A percentile compares a stretch with the other conserved stretches of the same genome.
Conservation (phyloP, 208 protist species). For the Crithidia expoeki region DNA sequence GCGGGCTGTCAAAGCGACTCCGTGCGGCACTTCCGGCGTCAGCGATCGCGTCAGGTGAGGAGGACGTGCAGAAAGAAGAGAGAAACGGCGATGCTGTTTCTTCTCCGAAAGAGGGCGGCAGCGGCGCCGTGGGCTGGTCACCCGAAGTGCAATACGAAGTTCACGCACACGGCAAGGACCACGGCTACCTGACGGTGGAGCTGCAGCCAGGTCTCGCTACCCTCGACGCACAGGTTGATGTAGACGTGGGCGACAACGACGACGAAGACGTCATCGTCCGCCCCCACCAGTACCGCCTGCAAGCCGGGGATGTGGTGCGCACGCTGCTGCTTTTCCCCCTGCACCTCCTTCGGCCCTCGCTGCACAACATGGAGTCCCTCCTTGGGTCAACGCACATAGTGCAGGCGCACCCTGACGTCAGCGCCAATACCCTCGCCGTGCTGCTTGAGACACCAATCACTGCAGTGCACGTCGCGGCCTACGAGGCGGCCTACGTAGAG, state of each 20-base stretch:
- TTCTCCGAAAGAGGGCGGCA: background rate
- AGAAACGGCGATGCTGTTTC: background rate
- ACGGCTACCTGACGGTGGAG: conserved; percentile 45
- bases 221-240: conserved; percentile 15
- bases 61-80: background rate
- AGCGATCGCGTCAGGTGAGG: background rate
- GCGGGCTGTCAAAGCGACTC: conserved; percentile 29
- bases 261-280: background rate
- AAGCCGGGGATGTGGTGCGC: conserved; percentile 53
- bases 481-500: conserved; percentile 27
- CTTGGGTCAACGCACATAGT: conserved; percentile 45
- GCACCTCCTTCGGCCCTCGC: conserved; percentile 63
- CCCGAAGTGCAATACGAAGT: conserved; percentile 52
- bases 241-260: background rate
- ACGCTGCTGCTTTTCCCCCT: conserved; percentile 73
- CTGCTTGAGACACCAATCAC: conserved; percentile 57
- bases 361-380: conserved; percentile 68
- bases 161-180: conserved; percentile 39
- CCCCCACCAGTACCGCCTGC: conserved; percentile 22
- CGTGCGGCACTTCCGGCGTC: conserved; percentile 20
- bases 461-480: conserved; percentile 43
- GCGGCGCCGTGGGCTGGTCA: conserved; percentile 12
- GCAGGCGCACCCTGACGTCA: conserved; percentile 56
- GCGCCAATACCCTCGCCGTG: conserved; percentile 68
- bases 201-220: conserved; percentile 28